Base-by-base conservation (phyloP, 768 basidiomycete genomes). In the Pleurotus tuber-regium region DNA sequence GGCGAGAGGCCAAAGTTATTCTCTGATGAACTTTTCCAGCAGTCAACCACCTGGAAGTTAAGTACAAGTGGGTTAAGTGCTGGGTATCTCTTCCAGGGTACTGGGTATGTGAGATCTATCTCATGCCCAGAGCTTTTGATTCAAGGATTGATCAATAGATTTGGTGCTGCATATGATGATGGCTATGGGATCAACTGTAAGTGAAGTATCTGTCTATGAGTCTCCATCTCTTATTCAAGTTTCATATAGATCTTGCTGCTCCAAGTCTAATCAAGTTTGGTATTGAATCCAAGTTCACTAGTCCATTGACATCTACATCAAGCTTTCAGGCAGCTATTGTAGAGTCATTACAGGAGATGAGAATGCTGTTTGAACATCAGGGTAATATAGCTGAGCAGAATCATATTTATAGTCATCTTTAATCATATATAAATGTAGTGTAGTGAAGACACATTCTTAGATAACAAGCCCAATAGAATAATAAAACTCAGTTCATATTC, bases 101-200 rank as follows among this genome's bases (percentile, higher is more conserved):
- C 94, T 6, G 94, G 94, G 78, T 84, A 56, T 54, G 79, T 65
- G 16, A 16, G 26, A 3, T 48, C n/a, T n/a, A n/a, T n/a, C n/a
- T n/a, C n/a, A n/a, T n/a, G n/a, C n/a, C n/a, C n/a, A n/a, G n/a
- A n/a, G n/a, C n/a, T n/a, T n/a, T n/a, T n/a, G n/a, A n/a, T n/a
- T n/a, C n/a, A n/a, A n/a, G n/a, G n/a, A n/a, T n/a, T n/a, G n/a
- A n/a, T n/a, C n/a, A n/a, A 21, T 53, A 84, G 83, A 3, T 97
- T 97, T 66, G 94, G 95, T 3, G 71, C 92, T 2, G 69, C 74
- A 8, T 93, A 84, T 69, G 75, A 80, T 33, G 86, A 95, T 70
- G 95, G 95, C 7, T 96, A 95, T 72, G 94, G 95, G 1, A 87
- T 97, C 59, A 96, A 92, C 64, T 98, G 93, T 93, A 63, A 60